Evolutionary conservation across 495 filamentous ascomycete genomes (phyloP), one percentile per base, ranked within the genome.

Genomic region (Penicillium subrubescens): DNA sequence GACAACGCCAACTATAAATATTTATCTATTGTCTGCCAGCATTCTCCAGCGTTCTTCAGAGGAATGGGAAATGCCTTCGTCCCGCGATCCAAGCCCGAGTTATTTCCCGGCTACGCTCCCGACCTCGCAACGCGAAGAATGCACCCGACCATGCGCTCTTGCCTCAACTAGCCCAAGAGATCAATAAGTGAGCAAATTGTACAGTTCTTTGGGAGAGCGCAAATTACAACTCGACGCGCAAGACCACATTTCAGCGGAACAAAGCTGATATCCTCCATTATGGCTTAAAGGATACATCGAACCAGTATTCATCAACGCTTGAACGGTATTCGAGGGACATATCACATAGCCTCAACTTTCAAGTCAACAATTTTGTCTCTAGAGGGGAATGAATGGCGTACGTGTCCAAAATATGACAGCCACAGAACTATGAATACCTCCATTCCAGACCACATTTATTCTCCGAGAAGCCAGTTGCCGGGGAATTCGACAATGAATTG

Each of bases 101-200:
- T 37, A 31, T 54, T 34, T 11, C 34, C 12, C 34, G 15, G 31
- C 35, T 12, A 48, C 44, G 31, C 8, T 29, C 17, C 21, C 46
- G 2, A 50, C 62, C 61, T 62, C 64, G 69, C 70, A 72, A 74
- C 71, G 67, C 62, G 61, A 68, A 44, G 71, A 74, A 74, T 74
- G 71, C 23, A 44, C 51, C 33, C 25, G 25, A 29, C 54, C 44
- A 61, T 21, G 33, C 56, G 46, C 39, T 25, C 44, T 62, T 66
- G 34, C 63, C 59, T 44, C 31, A 1, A 37, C 19, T 27, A 3
- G 1, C 1, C 15, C 23, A 44, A 19, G 1, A 44, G 7, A 11
- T 7, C 43, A 44, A 2, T 17, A 25, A 50, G 1, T 27, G 2
- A 27, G 41, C 6, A 44, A 19, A 5, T 8, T 21, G 1, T 7